Conservation (phyloP, 768 basidiomycete species). For the Atractiella rhizophila region DNA sequence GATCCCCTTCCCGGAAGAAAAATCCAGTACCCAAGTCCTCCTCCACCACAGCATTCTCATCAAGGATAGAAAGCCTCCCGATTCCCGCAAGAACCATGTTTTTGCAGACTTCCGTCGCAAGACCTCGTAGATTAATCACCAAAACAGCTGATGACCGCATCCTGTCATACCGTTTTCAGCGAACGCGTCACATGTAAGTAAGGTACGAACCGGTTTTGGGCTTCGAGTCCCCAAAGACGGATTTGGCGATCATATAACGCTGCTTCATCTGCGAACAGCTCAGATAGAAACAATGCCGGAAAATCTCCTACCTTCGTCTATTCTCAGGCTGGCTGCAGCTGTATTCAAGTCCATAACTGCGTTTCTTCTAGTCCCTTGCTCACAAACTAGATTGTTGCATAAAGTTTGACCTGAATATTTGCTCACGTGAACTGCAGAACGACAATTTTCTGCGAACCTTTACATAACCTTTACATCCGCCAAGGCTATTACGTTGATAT, state of each 20-base stretch:
- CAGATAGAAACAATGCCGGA: too few relatives aligned
- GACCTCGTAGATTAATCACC: slow-evolving; percentile 13
- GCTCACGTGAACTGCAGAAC: too few relatives aligned
- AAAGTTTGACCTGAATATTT: too few relatives aligned
- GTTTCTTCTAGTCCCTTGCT: too few relatives aligned
- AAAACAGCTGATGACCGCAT: slow-evolving; percentile 61
- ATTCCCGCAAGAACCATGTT: slow-evolving; percentile 94
- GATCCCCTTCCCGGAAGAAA: slow-evolving; percentile 77
- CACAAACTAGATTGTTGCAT: too few relatives aligned
- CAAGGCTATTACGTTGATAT: too few relatives aligned
- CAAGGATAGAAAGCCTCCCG: slow-evolving; percentile 62
- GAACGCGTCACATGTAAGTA: background rate
- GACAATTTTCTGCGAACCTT: too few relatives aligned
- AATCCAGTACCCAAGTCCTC: slow-evolving; percentile 81
- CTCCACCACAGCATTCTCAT: slow-evolving; percentile 44
- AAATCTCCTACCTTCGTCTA: too few relatives aligned
- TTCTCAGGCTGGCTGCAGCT: too few relatives aligned
- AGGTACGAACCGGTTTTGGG: slow-evolving; percentile 55
- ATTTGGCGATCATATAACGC: slow-evolving; percentile 81
- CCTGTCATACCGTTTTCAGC: slow-evolving; percentile 25
- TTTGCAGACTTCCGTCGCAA: slow-evolving; percentile 71
- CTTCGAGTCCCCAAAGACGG: slow-evolving; percentile 90
- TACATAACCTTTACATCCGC: too few relatives aligned
- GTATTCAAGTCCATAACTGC: too few relatives aligned
- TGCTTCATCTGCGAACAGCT: slow-evolving; percentile 18